Base-by-base conservation (phyloP, 352 stramenopile genomes). In the Globisporangium viniferum region DNA sequence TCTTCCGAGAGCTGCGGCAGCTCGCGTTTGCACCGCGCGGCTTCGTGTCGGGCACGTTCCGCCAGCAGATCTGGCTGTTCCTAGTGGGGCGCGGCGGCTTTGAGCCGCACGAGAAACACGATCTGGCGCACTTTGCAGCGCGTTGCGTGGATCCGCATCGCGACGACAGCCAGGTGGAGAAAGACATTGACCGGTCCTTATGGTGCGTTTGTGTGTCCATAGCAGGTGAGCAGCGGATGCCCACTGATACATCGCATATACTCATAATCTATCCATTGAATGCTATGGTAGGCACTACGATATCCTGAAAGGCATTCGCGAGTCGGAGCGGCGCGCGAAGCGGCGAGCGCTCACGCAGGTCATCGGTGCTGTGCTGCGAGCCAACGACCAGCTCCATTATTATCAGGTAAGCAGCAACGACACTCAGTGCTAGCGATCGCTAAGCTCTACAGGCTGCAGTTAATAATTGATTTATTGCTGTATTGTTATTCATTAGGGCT, bases 111-210 rank as follows among this genome's bases (percentile, higher is more conserved):
- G 3, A 56, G 64, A 59, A 27, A 27, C 66, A 33, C 55, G 74
- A 62, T 65, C 62, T 44, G 33, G 9, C n/a, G 27, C 66, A 75
- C 36, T 69, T 69, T 66, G 65, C 51, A 31, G 27, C 44, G 18
- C 62, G 39, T 5, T 68, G 39, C 15, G 57, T 20, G 8, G 39
- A 46, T 14, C 49, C 61, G 7, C 86, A 95, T 59, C 78, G 79
- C 10, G 89, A 96, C 60, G 81, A 89, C 54, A 65, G 67, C 18
- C 87, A 94, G 67, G 76, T 96, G 36, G 79, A 91, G 46, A 93
- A 93, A 62, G 89, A 96, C 61, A 88, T 96, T 39, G 83, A 93
- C n/a, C 86, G 89, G 57, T 96, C 89, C 22, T 72, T 96, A 54
- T 93, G 84, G 73, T 81, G 15, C 31, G 71, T 54, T 24, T 27